Evolutionary conservation across 306 rosid genomes (phyloP).

Genomic region (Phaseolus lunatus): DNA sequence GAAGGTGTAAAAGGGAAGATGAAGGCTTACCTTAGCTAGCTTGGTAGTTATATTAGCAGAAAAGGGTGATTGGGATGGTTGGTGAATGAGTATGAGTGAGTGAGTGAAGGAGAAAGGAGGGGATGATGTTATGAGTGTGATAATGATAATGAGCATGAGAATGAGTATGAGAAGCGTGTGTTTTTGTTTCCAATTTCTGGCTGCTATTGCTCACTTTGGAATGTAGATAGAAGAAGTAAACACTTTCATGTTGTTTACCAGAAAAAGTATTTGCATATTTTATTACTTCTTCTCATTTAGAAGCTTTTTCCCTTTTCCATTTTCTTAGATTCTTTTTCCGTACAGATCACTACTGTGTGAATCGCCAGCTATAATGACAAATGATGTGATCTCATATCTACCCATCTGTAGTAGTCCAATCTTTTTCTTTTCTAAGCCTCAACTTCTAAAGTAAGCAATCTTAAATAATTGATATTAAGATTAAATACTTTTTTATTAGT

Average conservation of each 20-base stretch:
- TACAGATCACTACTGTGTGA: neutral
- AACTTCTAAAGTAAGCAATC: no score
- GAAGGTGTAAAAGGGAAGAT: neutral
- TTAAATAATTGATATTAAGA: no score
- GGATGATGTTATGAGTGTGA: neutral
- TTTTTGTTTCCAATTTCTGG: neutral
- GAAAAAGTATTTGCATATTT: neutral
- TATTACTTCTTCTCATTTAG: neutral
- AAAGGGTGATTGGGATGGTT: neutral
- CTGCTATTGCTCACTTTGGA: constrained; percentile 21
- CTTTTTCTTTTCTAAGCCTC: neutral
- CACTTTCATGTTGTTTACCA: neutral
- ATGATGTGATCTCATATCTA: neutral
- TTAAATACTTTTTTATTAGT: no score
- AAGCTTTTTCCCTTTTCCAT: neutral
- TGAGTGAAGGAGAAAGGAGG: neutral
- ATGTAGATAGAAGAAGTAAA: neutral
- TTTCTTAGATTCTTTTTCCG: neutral
- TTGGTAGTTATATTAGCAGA: neutral
- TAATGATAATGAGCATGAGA: no score
- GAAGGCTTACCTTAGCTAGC: neutral
- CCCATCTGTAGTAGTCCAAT: neutral
- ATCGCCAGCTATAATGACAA: neutral
- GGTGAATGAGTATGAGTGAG: neutral
- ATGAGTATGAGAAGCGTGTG: no score